A percentile compares a stretch with the other conserved stretches of the same genome.
Conservation (phyloP, 192 early-diverging fungal species). For the Physocladia obscura region DNA sequence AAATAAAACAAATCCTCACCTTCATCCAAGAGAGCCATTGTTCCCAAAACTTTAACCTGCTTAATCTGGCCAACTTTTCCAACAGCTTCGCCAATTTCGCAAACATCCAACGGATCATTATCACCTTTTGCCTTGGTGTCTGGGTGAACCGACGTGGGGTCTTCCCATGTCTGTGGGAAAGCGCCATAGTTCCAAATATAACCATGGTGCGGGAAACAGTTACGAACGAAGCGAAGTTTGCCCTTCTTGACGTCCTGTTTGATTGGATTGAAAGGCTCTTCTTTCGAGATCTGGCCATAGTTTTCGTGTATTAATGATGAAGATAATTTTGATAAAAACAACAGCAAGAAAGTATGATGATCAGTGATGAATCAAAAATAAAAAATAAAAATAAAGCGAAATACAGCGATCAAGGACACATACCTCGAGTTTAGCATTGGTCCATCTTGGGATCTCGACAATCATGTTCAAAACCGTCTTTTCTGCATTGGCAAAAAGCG, state of each 20-base stretch:
- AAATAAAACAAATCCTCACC: slow-evolving; percentile 49
- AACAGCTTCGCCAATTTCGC: slow-evolving; percentile 96
- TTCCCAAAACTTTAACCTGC: slow-evolving; percentile 98
- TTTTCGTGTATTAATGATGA: neutral
- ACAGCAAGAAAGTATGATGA: neutral
- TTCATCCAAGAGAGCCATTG: slow-evolving; percentile 98
- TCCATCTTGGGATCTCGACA: slow-evolving; percentile 98
- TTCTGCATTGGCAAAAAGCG: slow-evolving; percentile 86
- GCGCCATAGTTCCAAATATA: slow-evolving; percentile 99
- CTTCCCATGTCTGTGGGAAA: slow-evolving; percentile 99
- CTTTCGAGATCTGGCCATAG: slow-evolving; percentile 82
- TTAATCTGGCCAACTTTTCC: slow-evolving; percentile 93
- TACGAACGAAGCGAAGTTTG: slow-evolving; percentile 96
- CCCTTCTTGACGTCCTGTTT: slow-evolving; percentile 99
- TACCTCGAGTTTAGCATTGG: slow-evolving; percentile 96
- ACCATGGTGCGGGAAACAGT: slow-evolving; percentile 99
- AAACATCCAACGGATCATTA: slow-evolving; percentile 96
- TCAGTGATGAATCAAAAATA: neutral
- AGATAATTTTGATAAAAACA: slow-evolving; percentile 12
- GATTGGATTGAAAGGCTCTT: slow-evolving; percentile 96
- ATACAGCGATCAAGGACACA: too few relatives aligned
- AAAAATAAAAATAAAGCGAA: too few relatives aligned
- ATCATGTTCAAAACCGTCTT: slow-evolving; percentile 97
- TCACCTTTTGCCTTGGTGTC: slow-evolving; percentile 97
- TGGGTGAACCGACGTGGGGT: slow-evolving; percentile 81